Evolutionary conservation across 2,329 filamentous ascomycete species (phyloP).

Genomic region (Pyrenophora graminea): DNA sequence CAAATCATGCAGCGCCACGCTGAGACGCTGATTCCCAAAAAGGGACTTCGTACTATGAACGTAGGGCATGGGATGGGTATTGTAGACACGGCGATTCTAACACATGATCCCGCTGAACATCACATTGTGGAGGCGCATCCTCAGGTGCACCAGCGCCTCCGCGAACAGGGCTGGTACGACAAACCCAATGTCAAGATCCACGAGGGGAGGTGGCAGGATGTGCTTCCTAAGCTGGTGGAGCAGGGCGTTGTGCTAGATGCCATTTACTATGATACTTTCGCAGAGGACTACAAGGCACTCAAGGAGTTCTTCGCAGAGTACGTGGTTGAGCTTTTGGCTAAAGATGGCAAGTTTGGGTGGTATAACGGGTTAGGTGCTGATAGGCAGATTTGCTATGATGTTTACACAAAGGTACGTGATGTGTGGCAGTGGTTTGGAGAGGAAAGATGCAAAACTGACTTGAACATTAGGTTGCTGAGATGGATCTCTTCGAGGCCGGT

Average conservation of each 20-base stretch:
- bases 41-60: conserved; percentile 74
- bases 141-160: conserved; percentile 71
- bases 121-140: conserved; percentile 89
- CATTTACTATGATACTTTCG: conserved; percentile 53
- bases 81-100: conserved; percentile 75
- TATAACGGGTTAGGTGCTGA: conserved; percentile 47
- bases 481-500: conserved; percentile 43
- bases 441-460: conserved; percentile 7
- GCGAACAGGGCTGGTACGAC: conserved; percentile 69
- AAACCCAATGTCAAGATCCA: conserved; percentile 64
- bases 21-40: conserved; percentile 63
- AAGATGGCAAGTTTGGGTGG: conserved; percentile 44
- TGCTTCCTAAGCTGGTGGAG: conserved; percentile 70
- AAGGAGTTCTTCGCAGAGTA: conserved; percentile 46
- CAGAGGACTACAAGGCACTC: conserved; percentile 44
- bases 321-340: conserved; percentile 40
- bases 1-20: conserved; percentile 83
- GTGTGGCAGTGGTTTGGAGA: background rate
- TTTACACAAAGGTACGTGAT: conserved; percentile 43
- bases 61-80: conserved; percentile 93
- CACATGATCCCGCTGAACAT: conserved; percentile 68
- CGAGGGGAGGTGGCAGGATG: conserved; percentile 78
- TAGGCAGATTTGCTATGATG: conserved; percentile 47
- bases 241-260: conserved; percentile 76
- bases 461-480: conserved; percentile 38